Evolutionary conservation across 768 basidiomycete genomes (phyloP), one percentile per base, ranked within the genome.

Genomic region (Floccularia luteovirens): DNA sequence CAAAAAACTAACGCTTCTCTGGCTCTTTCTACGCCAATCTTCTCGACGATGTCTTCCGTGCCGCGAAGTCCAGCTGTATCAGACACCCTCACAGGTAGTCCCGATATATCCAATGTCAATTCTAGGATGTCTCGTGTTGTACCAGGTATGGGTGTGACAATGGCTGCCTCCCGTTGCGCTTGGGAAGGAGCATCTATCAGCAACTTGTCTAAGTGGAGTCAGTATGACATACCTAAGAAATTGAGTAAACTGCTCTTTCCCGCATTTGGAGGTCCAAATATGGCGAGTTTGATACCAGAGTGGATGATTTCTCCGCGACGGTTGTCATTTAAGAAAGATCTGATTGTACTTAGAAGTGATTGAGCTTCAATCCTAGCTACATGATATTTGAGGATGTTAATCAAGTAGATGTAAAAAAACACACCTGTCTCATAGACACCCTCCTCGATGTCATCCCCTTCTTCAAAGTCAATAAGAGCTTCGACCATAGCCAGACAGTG

Each of bases 221-320:
- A 19, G 8, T 36, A 16, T 60, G 1, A 48, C 67, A 11, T 49
- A 82, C 90, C 86, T 10, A 94, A 66, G 55, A 80, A 90, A 52
- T 94, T 94, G 34, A 90, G 69, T 14, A 91, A 57, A 51, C 82
- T 88, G 52, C 88, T 91, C 63, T 94, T 96, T n/a, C 91, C 92
- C 1, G 85, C 90, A 50, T 96, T 96, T 0, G 92, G 88, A 17
- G 90, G 89, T 1, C 91, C 91, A 52, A 92, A 91, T 27, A 96
- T 92, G 11, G 87, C 82, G 6, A 94, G 66, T 32, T 77, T 79
- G 35, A 93, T 74, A 2, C 91, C 92, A 1, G 79, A 75, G 10
- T 89, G 79, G 44, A 92, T 63, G 37, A 94, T 79, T 56, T 94
- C 91, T 0, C 90, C 90, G 24, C 82, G 70, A 14, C 82, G 74